These are phyloP conservation scores for Backusella circina DNA, from an alignment of 192 early-diverging fungal species.

Conservation along the genomic window DNA sequence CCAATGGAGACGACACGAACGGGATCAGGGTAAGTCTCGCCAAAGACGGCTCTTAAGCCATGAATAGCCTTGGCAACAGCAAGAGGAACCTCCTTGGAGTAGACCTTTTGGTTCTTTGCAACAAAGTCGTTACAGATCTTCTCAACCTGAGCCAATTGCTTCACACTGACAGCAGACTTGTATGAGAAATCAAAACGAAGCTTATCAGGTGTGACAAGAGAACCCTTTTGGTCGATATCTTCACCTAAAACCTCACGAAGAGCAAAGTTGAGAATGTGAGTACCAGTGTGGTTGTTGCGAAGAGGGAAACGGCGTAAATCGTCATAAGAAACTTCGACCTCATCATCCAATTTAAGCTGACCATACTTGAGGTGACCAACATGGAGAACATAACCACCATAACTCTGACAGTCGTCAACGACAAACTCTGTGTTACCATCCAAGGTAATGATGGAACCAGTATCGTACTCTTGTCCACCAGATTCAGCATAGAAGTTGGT, in stretches of 20 bases:
- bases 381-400: conserved; percentile 94
- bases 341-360: conserved; percentile 59
- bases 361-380: conserved; percentile 94
- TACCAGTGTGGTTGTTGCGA: conserved; percentile 95
- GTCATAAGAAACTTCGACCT: conserved; percentile 81
- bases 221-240: conserved; percentile 89
- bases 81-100: conserved; percentile 83
- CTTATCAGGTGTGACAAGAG: conserved; percentile 93
- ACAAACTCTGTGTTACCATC: conserved; percentile 85
- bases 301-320: conserved; percentile 85
- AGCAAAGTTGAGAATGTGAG: conserved; percentile 95
- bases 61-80: conserved; percentile 76
- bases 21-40: conserved; percentile 96
- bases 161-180: conserved; percentile 63
- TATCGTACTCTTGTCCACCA: conserved; percentile 95
- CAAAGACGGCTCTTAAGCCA: conserved; percentile 96
- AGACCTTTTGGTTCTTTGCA: conserved; percentile 69
- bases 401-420: conserved; percentile 91
- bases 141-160: conserved; percentile 73
- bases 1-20: conserved; percentile 96
- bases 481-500: conserved; percentile 98
- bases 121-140: conserved; percentile 76
- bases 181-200: conserved; percentile 94
- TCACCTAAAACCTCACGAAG: conserved; percentile 82
- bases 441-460: conserved; percentile 78